Percentiles rank a stretch among this genome's conserved stretches.
These are phyloP conservation scores for Pseudocercospora fijiensis DNA, from an alignment of 2,329 filamentous ascomycete species.

Conservation along the genomic window DNA sequence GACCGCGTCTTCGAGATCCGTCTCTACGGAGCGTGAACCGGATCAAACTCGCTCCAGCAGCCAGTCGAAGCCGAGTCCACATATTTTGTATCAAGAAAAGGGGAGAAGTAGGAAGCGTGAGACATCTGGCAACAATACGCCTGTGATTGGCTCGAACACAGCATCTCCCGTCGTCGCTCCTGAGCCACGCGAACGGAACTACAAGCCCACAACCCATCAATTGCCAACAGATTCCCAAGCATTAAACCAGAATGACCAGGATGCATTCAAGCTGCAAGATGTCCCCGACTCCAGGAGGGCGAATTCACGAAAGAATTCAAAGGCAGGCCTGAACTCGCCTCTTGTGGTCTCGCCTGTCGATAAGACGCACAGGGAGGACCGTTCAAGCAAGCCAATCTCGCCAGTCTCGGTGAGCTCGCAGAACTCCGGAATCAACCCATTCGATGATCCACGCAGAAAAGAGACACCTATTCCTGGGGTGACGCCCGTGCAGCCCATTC, in stretches of 20 bases:
- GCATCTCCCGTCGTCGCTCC: slow-evolving; percentile 31
- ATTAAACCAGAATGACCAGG: slow-evolving; percentile 30
- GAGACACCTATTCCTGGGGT: slow-evolving; percentile 26
- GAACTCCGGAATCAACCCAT: slow-evolving; percentile 41
- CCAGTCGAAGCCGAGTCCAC: slow-evolving; percentile 62
- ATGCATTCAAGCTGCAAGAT: slow-evolving; percentile 73
- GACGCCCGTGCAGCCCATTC: slow-evolving; percentile 33
- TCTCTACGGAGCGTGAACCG: slow-evolving; percentile 46
- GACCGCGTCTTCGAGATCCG: slow-evolving; percentile 44
- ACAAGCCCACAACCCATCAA: slow-evolving; percentile 31
- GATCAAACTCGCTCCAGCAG: slow-evolving; percentile 29
- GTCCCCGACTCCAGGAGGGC: slow-evolving; percentile 64
- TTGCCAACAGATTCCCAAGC: slow-evolving; percentile 32
- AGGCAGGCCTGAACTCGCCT: slow-evolving; percentile 46
- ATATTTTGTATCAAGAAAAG: slow-evolving; percentile 90
- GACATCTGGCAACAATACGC: slow-evolving; percentile 31
- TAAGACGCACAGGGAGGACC: slow-evolving; percentile 31
- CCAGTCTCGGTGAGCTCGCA: slow-evolving; percentile 41
- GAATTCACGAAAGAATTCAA: slow-evolving; percentile 47
- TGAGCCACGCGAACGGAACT: slow-evolving; percentile 15
- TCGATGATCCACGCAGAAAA: slow-evolving; percentile 41
- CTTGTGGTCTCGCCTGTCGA: slow-evolving; percentile 42
- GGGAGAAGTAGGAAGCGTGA: slow-evolving; percentile 56
- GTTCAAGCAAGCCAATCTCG: slow-evolving; percentile 37
- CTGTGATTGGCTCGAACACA: slow-evolving; percentile 28